Evolutionary conservation across 2,329 filamentous ascomycete genomes (phyloP).

Genomic region (Cladosporium sphaerospermum): DNA sequence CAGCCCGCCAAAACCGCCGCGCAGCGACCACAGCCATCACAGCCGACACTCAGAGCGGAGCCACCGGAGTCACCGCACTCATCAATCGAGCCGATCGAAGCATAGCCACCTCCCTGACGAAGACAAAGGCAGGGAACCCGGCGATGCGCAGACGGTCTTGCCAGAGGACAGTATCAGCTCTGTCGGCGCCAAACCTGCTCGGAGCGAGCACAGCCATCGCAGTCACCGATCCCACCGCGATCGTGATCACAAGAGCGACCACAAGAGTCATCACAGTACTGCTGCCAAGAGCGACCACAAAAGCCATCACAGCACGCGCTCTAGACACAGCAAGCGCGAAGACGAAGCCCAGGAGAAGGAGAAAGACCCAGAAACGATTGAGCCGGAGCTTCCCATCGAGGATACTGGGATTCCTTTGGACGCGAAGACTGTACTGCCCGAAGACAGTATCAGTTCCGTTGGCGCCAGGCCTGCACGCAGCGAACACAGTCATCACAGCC

Average conservation of each 20-base stretch:
- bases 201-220: slow-evolving; percentile 9
- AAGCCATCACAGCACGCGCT: not conserved
- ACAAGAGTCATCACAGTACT: not conserved
- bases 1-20: not conserved
- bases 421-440: slow-evolving; percentile 40
- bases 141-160: slow-evolving; percentile 40
- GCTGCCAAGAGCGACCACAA: not conserved
- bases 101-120: slow-evolving; percentile 5
- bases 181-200: slow-evolving; percentile 16
- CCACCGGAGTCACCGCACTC: not conserved
- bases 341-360: not conserved
- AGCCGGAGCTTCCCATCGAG: too few relatives aligned
- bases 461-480: slow-evolving; percentile 3
- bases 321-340: slow-evolving; percentile 10
- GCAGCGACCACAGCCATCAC: slow-evolving; percentile 6
- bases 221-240: not conserved
- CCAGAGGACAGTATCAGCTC: slow-evolving; percentile 46
- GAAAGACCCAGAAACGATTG: not conserved
- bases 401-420: slow-evolving; percentile 19
- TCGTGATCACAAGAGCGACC: not conserved
- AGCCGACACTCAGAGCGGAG: slow-evolving; percentile 5
- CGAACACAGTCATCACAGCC: slow-evolving; percentile 5
- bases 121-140: slow-evolving; percentile 32
- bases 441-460: slow-evolving; percentile 43
- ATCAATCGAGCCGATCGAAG: slow-evolving; percentile 3